These are phyloP conservation scores for Scleroderma bovista DNA, from an alignment of 768 basidiomycete species.

Conservation along the genomic window DNA sequence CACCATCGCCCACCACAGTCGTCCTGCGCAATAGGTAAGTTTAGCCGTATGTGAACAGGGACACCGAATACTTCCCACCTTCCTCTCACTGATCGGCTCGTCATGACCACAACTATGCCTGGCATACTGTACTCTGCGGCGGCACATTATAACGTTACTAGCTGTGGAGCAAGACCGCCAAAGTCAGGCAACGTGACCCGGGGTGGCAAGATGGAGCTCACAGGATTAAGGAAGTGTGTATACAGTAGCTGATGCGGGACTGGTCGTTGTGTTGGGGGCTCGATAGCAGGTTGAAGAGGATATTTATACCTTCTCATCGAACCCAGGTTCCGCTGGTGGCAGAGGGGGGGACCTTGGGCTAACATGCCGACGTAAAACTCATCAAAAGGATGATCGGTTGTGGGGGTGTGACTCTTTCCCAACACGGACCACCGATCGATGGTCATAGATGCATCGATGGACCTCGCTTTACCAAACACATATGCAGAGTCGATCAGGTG, in stretches of 20 bases:
- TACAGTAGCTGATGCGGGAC: constrained; percentile 5
- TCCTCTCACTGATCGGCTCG: constrained; percentile 24
- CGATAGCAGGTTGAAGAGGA: background rate
- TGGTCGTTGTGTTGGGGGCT: constrained; percentile 10
- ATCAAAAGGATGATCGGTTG: constrained; percentile 4
- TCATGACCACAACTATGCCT: constrained; percentile 36
- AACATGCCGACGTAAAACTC: constrained; percentile 8
- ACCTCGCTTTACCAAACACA: constrained; percentile 7
- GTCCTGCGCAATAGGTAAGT: constrained; percentile 24
- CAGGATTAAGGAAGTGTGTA: constrained; percentile 10
- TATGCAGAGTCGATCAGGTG: constrained; percentile 18
- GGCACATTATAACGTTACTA: constrained; percentile 33
- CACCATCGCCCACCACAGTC: constrained; percentile 38
- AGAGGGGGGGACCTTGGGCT: constrained; percentile 4
- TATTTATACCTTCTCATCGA: constrained; percentile 19
- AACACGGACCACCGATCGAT: constrained; percentile 8
- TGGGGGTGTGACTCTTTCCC: constrained; percentile 11
- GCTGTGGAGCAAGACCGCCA: background rate
- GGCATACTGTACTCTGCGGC: constrained; percentile 35
- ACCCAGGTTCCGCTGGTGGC: constrained; percentile 3
- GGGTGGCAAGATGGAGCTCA: constrained; percentile 4
- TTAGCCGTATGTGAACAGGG: constrained; percentile 13
- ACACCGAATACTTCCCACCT: constrained; percentile 24
- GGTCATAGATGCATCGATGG: constrained; percentile 5
- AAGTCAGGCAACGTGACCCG: constrained; percentile 8